phyloP scores from a whole-genome alignment of 2,329 filamentous ascomycete species.

The Didymella lethalis region DNA sequence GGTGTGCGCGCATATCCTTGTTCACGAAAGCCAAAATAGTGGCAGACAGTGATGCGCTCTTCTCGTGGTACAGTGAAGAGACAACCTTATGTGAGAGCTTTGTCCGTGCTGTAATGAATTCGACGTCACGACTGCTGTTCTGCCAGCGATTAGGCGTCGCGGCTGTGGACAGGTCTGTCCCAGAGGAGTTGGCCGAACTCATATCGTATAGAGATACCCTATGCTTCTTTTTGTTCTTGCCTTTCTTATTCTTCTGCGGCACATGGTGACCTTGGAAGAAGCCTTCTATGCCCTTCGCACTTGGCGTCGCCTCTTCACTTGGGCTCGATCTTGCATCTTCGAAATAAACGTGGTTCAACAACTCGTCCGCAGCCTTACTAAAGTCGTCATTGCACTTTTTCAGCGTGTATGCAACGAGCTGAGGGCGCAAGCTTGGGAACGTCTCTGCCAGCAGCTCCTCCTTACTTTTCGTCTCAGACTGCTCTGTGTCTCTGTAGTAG shows the following conservation, averaged over 20 bases:
- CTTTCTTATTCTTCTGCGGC: constrained; percentile 51
- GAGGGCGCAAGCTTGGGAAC: constrained; percentile 72
- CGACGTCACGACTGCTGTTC: constrained; percentile 63
- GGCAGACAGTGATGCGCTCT: constrained; percentile 62
- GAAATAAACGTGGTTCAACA: constrained; percentile 81
- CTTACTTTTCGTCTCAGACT: constrained; percentile 68
- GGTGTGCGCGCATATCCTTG: constrained; percentile 54
- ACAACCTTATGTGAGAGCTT: constrained; percentile 58
- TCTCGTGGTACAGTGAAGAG: constrained; percentile 66
- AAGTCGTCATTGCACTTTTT: constrained; percentile 73
- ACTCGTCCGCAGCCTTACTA: constrained; percentile 75
- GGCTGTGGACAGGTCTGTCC: constrained; percentile 25
- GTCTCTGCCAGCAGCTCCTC: constrained; percentile 69
- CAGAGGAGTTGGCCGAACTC: constrained; percentile 35
- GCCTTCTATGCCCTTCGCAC: constrained; percentile 78
- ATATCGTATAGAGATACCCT: constrained; percentile 33
- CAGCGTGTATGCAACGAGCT: constrained; percentile 72
- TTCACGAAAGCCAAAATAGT: constrained; percentile 65
- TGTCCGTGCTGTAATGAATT: constrained; percentile 65
- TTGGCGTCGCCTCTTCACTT: constrained; percentile 47
- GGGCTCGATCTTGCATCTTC: constrained; percentile 67
- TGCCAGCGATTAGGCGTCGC: constrained; percentile 65
- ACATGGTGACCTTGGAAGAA: constrained; percentile 70
- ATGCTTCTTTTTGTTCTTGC: constrained; percentile 55
- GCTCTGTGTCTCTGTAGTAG: constrained; percentile 49